These are phyloP conservation scores for Shiraia bambusicola DNA, from an alignment of 2,329 filamentous ascomycete genomes.

Conservation along the genomic window DNA sequence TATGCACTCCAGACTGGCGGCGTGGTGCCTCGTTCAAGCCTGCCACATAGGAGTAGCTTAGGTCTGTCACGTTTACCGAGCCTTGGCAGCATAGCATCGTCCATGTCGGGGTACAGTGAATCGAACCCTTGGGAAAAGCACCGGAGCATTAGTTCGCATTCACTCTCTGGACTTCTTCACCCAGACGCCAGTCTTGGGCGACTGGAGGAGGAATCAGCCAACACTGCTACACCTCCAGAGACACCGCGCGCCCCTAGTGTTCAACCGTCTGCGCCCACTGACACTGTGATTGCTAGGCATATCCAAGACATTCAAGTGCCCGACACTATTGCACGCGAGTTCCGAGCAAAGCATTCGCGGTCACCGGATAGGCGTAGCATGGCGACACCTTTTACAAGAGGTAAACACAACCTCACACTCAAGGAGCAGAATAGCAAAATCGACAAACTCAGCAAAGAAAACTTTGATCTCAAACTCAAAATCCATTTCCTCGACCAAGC, in stretches of 20 bases:
- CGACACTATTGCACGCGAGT: conserved; percentile 83
- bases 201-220: conserved; percentile 60
- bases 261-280: conserved; percentile 65
- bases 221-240: conserved; percentile 55
- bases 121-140: conserved; percentile 46
- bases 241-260: conserved; percentile 67
- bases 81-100: conserved; percentile 85
- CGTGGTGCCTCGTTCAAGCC: conserved; percentile 57
- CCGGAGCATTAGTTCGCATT: conserved; percentile 44
- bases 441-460: conserved; percentile 93
- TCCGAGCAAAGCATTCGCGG: conserved; percentile 71
- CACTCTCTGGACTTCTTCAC: conserved; percentile 32
- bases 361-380: conserved; percentile 59
- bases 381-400: conserved; percentile 42
- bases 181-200: conserved; percentile 55
- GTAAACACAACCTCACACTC: conserved; percentile 66
- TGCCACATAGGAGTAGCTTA: conserved; percentile 51
- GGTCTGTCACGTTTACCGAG: conserved; percentile 75
- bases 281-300: conserved; percentile 85
- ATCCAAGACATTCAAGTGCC: conserved; percentile 89
- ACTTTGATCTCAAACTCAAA: conserved; percentile 95
- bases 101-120: conserved; percentile 58
- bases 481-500: conserved; percentile 96
- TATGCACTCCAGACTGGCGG: conserved; percentile 82
- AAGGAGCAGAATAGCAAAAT: conserved; percentile 98